Evolutionary conservation across 768 basidiomycete species (phyloP).

Genomic region (Rhizopogon vulgaris): DNA sequence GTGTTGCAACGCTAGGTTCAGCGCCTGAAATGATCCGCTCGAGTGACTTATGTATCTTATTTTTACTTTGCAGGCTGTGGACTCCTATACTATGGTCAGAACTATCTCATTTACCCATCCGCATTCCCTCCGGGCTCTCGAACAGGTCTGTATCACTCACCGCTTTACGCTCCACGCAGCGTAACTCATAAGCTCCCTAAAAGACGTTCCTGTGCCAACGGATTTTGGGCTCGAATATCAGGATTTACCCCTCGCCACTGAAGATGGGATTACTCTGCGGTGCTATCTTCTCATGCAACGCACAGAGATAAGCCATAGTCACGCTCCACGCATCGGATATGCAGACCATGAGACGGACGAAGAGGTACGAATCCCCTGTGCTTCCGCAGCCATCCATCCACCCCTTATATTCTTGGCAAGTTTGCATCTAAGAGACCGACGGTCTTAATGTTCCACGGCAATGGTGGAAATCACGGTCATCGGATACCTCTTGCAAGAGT

Average conservation of each 20-base stretch:
- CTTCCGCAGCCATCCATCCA: background rate
- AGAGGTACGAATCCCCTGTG: conserved; percentile 37
- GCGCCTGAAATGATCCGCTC: background rate
- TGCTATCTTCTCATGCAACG: conserved; percentile 74
- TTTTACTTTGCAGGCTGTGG: conserved; percentile 45
- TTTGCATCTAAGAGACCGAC: conserved; percentile 63
- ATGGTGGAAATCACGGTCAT: conserved; percentile 84
- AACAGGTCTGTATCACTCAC: conserved; percentile 43
- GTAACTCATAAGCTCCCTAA: background rate
- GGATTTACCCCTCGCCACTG: conserved; percentile 63
- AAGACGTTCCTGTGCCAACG: conserved; percentile 68
- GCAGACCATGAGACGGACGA: conserved; percentile 44
- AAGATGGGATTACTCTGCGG: conserved; percentile 65
- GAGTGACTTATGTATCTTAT: background rate
- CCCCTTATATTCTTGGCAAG: conserved; percentile 12
- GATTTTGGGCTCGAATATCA: conserved; percentile 72
- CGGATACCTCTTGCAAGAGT: conserved; percentile 81
- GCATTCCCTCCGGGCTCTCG: conserved; percentile 77
- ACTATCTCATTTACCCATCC: conserved; percentile 86
- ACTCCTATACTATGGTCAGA: conserved; percentile 81
- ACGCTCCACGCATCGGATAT: conserved; percentile 29
- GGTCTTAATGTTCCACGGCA: conserved; percentile 91
- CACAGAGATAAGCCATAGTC: conserved; percentile 35
- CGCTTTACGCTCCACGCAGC: background rate
- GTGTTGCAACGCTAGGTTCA: conserved; percentile 51